Conservation (phyloP, 192 early-diverging fungal species). For the Coemansia sp. region DNA sequence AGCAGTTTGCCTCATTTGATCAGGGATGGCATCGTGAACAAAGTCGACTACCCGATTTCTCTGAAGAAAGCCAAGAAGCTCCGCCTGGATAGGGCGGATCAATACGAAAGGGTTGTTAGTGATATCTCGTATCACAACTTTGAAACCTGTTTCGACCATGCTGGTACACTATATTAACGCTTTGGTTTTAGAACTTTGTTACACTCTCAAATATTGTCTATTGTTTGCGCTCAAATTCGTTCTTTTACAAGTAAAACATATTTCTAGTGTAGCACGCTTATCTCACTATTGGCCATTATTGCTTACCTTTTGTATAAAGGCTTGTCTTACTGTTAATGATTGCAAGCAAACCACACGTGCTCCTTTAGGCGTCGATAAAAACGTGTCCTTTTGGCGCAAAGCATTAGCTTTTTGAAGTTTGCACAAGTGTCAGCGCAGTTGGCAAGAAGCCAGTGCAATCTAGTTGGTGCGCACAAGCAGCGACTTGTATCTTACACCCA, state of each 20-base stretch:
- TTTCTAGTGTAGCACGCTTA: not conserved
- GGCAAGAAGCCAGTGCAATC: not conserved
- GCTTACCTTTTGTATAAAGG: not conserved
- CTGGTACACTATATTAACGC: not conserved
- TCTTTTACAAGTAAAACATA: not conserved
- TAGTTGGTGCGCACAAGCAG: not conserved
- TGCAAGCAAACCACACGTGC: not conserved
- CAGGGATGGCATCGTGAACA: slow-evolving; percentile 9
- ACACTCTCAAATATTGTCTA: not conserved
- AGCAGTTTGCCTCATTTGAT: slow-evolving; percentile 21
- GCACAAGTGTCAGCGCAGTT: not conserved
- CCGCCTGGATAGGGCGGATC: slow-evolving; percentile 46
- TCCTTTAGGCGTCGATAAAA: not conserved
- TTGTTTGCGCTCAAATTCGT: not conserved
- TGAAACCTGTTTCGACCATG: not conserved
- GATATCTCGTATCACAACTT: not conserved
- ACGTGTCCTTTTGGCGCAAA: not conserved
- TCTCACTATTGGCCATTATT: not conserved
- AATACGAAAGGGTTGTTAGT: slow-evolving; percentile 14
- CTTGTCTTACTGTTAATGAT: not conserved
- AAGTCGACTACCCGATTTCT: slow-evolving; percentile 37
- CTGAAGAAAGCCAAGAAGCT: slow-evolving; percentile 44
- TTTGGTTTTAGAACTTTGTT: not conserved
- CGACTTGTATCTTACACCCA: not conserved
- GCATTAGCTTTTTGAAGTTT: not conserved